Evolutionary conservation across 768 basidiomycete genomes (phyloP).

Genomic region (Tricholoma furcatifolium): DNA sequence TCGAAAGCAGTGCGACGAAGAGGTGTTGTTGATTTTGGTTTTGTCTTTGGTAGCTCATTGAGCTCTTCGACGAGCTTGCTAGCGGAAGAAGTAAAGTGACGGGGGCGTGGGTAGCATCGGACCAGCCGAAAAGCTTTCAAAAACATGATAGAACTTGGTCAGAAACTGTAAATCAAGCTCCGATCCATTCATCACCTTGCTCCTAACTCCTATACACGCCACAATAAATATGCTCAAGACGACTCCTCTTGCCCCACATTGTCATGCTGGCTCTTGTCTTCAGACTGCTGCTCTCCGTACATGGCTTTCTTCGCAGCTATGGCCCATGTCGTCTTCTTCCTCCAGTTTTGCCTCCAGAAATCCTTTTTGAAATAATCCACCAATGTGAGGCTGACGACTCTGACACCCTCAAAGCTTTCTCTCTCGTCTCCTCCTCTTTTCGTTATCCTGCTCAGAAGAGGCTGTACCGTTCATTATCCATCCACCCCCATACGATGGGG

Average conservation of each 20-base stretch:
- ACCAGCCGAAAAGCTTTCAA: not conserved
- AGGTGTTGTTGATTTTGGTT: constrained; percentile 81
- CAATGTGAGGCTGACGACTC: not conserved
- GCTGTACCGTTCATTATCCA: not conserved
- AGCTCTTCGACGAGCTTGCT: not conserved
- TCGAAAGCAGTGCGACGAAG: constrained; percentile 81
- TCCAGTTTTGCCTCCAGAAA: not conserved
- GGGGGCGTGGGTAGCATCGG: not conserved
- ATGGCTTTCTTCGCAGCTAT: not conserved
- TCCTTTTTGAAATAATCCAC: not conserved
- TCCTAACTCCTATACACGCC: too few relatives aligned
- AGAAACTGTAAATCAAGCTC: too few relatives aligned
- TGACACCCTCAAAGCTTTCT: not conserved
- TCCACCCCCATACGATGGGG: not conserved
- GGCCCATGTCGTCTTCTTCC: not conserved
- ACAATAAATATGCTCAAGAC: too few relatives aligned
- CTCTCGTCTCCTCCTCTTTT: not conserved
- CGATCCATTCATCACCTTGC: too few relatives aligned
- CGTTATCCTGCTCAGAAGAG: not conserved
- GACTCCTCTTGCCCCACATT: too few relatives aligned
- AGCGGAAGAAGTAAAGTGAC: constrained; percentile 1
- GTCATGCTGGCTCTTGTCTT: too few relatives aligned
- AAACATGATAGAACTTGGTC: too few relatives aligned
- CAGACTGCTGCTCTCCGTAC: too few relatives aligned
- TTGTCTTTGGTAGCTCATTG: constrained; percentile 45